Conservation (phyloP, 169 alveolate genomes). For the Neospora caninum region DNA sequence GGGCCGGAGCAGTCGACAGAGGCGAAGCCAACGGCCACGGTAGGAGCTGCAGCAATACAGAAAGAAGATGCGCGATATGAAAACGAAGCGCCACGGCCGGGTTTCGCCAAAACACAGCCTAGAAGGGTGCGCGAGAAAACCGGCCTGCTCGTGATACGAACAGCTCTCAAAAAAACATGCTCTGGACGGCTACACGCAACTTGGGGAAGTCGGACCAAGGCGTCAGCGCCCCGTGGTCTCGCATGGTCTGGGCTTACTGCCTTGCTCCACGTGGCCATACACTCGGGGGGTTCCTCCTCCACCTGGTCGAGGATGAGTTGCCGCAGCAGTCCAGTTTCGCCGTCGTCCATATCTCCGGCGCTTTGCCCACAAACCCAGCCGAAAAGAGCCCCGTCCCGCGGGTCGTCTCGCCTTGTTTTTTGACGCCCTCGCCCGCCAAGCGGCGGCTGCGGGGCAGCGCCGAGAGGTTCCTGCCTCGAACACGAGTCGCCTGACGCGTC, state of each 20-base stretch:
- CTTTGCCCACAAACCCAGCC: not conserved
- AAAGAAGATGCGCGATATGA: not conserved
- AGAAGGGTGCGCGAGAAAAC: not conserved
- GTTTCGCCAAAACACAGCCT: not conserved
- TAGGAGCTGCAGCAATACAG: not conserved
- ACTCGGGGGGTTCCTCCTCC: not conserved
- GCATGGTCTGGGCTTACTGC: not conserved
- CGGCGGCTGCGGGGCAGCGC: not conserved
- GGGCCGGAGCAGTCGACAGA: not conserved
- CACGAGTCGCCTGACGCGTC: not conserved
- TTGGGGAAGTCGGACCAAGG: too few species aligned
- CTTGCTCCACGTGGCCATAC: slow-evolving; percentile 6
- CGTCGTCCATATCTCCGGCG: not conserved
- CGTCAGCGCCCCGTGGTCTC: too few species aligned
- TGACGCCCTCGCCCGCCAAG: too few species aligned
- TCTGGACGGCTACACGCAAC: too few species aligned
- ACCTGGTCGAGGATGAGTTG: slow-evolving; percentile 21
- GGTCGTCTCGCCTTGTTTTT: too few species aligned
- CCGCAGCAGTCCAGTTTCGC: not conserved
- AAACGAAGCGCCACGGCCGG: not conserved
- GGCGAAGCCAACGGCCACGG: slow-evolving; percentile 6
- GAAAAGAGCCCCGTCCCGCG: not conserved
- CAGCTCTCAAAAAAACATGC: not conserved
- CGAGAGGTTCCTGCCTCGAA: not conserved
- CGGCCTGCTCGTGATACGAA: not conserved